Evolutionary conservation across 169 alveolate species (phyloP).

Genomic region (Plasmodium fragile): DNA sequence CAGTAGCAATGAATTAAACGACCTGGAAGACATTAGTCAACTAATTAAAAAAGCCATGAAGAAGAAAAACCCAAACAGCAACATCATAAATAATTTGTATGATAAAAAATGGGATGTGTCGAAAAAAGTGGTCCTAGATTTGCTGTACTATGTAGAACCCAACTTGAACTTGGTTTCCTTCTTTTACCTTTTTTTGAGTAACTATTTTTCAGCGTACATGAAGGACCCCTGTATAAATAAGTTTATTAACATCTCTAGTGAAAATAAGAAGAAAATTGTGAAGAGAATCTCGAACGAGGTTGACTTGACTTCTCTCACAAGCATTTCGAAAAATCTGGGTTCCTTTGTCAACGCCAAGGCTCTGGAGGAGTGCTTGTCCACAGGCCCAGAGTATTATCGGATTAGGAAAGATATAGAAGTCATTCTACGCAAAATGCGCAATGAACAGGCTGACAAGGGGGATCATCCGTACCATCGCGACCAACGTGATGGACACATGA

Average conservation of each 20-base stretch:
- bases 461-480: not conserved
- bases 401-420: slow-evolving; percentile 68
- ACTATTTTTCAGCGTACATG: slow-evolving; percentile 47
- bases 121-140: slow-evolving; percentile 57
- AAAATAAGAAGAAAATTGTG: slow-evolving; percentile 57
- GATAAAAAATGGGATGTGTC: slow-evolving; percentile 65
- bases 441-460: not conserved
- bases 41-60: slow-evolving; percentile 37
- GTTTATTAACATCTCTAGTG: slow-evolving; percentile 35
- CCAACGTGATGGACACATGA: not conserved
- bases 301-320: slow-evolving; percentile 55
- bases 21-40: slow-evolving; percentile 45
- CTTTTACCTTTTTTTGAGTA: slow-evolving; percentile 65
- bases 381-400: slow-evolving; percentile 73
- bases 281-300: slow-evolving; percentile 29
- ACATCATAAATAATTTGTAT: slow-evolving; percentile 56
- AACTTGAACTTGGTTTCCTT: slow-evolving; percentile 66
- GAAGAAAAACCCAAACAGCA: slow-evolving; percentile 36
- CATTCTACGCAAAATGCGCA: slow-evolving; percentile 4
- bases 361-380: slow-evolving; percentile 76
- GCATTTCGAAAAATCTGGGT: slow-evolving; percentile 48
- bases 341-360: slow-evolving; percentile 63
- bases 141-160: slow-evolving; percentile 61
- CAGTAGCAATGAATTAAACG: slow-evolving; percentile 13
- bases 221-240: slow-evolving; percentile 43